A percentile compares a stretch with the other conserved stretches of the same genome.
phyloP scores from a whole-genome alignment of 2,329 filamentous ascomycete genomes.

The Diaporthe caulivora region DNA sequence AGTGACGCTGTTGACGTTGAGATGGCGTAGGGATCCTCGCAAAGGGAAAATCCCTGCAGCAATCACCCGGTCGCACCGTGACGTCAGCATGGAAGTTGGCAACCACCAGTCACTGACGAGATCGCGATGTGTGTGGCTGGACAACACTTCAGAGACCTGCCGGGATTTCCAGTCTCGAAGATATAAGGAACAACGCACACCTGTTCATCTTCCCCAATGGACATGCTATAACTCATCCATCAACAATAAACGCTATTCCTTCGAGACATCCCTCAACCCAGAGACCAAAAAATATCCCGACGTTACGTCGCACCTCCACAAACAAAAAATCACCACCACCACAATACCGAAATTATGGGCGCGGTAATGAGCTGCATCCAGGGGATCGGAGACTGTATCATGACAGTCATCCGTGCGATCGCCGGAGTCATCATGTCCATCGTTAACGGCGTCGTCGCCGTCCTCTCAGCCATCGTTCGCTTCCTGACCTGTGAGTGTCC shows the following conservation, averaged over 20 bases:
- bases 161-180: background rate
- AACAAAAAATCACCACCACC: background rate
- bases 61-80: constrained; percentile 27
- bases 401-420: constrained; percentile 72
- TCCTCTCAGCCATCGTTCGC: constrained; percentile 75
- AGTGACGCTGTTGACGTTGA: constrained; percentile 26
- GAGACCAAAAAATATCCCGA: background rate
- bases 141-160: background rate
- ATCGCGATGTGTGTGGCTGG: background rate
- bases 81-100: constrained; percentile 6
- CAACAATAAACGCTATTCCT: constrained; percentile 13
- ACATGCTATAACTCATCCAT: constrained; percentile 1
- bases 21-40: constrained; percentile 30
- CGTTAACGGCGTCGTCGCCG: constrained; percentile 73
- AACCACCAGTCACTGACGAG: background rate
- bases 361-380: constrained; percentile 39
- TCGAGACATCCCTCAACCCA: background rate
- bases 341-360: constrained; percentile 37
- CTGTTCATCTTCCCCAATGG: background rate
- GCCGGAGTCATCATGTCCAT: constrained; percentile 74
- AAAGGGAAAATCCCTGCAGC: constrained; percentile 18
- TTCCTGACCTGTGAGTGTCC: constrained; percentile 67
- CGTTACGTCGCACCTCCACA: background rate
- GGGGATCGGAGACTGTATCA: constrained; percentile 39
- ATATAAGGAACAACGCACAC: constrained; percentile 19